Conservation (phyloP, 1,284 basidiomycete species). For the Leccinum pachyderme region DNA sequence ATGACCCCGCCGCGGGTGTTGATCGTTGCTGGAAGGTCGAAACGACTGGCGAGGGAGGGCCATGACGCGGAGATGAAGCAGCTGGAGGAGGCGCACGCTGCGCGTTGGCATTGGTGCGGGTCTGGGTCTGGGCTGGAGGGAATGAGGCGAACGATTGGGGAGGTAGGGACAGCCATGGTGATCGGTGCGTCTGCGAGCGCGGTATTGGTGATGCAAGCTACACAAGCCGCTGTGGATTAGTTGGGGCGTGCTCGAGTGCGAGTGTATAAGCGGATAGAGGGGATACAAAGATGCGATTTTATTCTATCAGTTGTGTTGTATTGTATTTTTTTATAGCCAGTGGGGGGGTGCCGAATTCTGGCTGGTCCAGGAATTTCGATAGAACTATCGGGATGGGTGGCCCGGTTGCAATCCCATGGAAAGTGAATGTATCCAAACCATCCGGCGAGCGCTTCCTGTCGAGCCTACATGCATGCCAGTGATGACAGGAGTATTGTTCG, state of each 20-base stretch:
- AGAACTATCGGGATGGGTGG: too few species aligned
- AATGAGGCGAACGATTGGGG: neutral
- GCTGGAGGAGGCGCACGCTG: neutral
- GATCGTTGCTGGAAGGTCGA: neutral
- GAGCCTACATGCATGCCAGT: too few species aligned
- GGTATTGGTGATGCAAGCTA: neutral
- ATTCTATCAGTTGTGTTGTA: too few species aligned
- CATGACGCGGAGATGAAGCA: neutral
- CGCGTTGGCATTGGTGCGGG: neutral
- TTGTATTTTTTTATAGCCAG: too few species aligned
- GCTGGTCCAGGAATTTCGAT: too few species aligned
- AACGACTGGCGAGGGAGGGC: neutral
- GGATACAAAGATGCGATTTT: neutral
- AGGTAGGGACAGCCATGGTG: neutral
- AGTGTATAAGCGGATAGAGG: neutral
- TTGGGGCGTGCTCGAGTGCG: neutral
- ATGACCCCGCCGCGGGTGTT: neutral
- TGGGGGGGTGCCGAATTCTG: too few species aligned
- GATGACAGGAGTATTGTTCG: too few species aligned
- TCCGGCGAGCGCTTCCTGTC: too few species aligned
- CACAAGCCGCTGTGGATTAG: neutral
- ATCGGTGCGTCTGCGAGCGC: neutral
- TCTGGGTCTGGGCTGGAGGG: neutral
- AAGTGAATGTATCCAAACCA: too few species aligned
- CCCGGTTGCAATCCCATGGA: too few species aligned